Conservation (phyloP, 2,329 filamentous ascomycete species). For the Curvularia spicifera region DNA sequence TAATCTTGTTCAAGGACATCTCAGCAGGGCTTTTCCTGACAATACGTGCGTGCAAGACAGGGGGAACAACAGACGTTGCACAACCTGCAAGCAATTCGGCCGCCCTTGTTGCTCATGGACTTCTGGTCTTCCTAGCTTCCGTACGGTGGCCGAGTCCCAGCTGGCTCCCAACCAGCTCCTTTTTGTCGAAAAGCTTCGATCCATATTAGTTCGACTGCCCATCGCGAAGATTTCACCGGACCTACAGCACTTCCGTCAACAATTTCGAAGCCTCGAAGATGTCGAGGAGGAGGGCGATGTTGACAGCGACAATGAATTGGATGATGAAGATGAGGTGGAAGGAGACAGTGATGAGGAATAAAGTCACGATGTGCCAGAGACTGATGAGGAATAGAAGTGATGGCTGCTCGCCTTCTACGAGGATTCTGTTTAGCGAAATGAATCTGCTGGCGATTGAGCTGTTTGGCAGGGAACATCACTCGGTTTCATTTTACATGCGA, state of each 20-base stretch:
- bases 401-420: not conserved
- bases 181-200: not conserved
- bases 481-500: no score
- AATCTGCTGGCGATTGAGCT: no score
- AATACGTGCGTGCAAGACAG: not conserved
- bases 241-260: not conserved
- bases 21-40: no score
- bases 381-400: not conserved
- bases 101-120: not conserved
- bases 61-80: not conserved
- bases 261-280: not conserved
- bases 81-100: not conserved
- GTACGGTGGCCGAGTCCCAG: no score
- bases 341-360: not conserved
- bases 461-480: no score
- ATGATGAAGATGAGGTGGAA: not conserved
- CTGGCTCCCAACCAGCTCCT: no score
- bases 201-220: not conserved
- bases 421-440: not conserved
- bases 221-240: not conserved
- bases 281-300: not conserved
- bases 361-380: no score
- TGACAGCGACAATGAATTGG: no score
- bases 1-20: not conserved
- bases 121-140: not conserved